Evolutionary conservation across 371 early-diverging fungal species (phyloP), one percentile per base, ranked within the genome.

Genomic region (Syncephalastrum sp.): DNA sequence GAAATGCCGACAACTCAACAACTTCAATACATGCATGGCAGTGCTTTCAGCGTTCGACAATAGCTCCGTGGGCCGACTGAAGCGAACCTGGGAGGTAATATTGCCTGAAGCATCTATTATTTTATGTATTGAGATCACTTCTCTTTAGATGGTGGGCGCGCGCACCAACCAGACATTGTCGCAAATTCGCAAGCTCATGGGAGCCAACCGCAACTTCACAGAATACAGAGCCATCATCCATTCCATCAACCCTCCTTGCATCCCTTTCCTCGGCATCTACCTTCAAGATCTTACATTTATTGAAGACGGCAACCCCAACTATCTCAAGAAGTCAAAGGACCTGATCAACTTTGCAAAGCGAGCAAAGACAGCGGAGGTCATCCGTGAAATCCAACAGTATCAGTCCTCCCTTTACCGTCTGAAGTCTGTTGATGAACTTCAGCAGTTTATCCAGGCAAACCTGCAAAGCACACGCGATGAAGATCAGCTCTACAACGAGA

Each of bases 321-420:
- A 64, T 43, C 57, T 87, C 5, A 83, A 82, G 47, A 79, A 74
- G 3, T 64, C 77, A 1, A 81, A 82, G 19, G 77, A 82, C 13
- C 74, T 94, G 47, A 94, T 98, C 73, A 98, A 98, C 72, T 96
- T 96, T 74, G 86, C 84, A 58, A 97, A 97, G 68, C 85, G 92
- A 46, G 84, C 82, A 60, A 92, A 92, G 68, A 91, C 93, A 0
- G 93, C 96, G 2, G 91, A 93, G 54, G 91, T 94, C 8, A 91
- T 98, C 67, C 86, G 92, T 5, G 95, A 95, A 55, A 87, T 96
- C 56, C 93, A 94, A 63, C 94, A 95, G 65, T 96, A 91, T 73
- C 97, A 96, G 70, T 85, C 88, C 10, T 76, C 78, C 12, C 86
- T 91, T 8, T 97, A 95, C 70, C 80, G 82, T 50, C 75, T 95